Evolutionary conservation across 495 filamentous ascomycete genomes (phyloP).

Genomic region (Penicillium cinerascens): DNA sequence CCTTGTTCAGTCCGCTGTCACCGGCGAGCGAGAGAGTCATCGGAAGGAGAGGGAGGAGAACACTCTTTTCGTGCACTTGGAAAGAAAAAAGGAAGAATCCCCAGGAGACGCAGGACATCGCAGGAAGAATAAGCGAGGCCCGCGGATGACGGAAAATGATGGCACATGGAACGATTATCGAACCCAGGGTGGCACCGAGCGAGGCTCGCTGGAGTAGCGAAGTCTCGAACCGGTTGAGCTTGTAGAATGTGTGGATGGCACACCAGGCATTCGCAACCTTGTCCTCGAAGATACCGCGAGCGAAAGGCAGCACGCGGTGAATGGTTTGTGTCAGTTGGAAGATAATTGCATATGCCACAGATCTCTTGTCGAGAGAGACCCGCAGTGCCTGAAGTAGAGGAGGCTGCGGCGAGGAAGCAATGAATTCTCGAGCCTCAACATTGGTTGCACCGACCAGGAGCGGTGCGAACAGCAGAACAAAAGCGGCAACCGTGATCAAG

Average conservation of each 20-base stretch:
- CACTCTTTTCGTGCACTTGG: constrained; percentile 97
- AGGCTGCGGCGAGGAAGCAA: constrained; percentile 48
- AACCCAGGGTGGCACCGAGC: constrained; percentile 66
- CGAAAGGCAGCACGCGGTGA: constrained; percentile 91
- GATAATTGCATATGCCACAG: constrained; percentile 64
- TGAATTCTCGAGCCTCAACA: constrained; percentile 25
- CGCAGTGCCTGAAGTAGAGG: constrained; percentile 58
- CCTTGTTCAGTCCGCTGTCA: constrained; percentile 68
- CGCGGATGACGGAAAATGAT: constrained; percentile 76
- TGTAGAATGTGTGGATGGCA: constrained; percentile 80
- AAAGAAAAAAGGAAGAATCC: constrained; percentile 97
- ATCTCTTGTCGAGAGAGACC: constrained; percentile 55
- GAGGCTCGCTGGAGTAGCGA: constrained; percentile 72
- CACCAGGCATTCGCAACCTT: constrained; percentile 99
- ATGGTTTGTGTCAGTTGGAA: constrained; percentile 78
- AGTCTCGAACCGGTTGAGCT: constrained; percentile 67
- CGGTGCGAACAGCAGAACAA: constrained; percentile 70
- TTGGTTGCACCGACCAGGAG: constrained; percentile 56
- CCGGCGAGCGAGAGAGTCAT: constrained; percentile 84
- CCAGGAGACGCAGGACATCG: constrained; percentile 81
- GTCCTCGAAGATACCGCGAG: constrained; percentile 92
- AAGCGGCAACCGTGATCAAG: constrained; percentile 65
- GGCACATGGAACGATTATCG: constrained; percentile 73
- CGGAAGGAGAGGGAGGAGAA: constrained; percentile 83
- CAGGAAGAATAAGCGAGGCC: constrained; percentile 71